Evolutionary conservation across 2,329 filamentous ascomycete species (phyloP).

Genomic region (Kalaharituber pfeilii): DNA sequence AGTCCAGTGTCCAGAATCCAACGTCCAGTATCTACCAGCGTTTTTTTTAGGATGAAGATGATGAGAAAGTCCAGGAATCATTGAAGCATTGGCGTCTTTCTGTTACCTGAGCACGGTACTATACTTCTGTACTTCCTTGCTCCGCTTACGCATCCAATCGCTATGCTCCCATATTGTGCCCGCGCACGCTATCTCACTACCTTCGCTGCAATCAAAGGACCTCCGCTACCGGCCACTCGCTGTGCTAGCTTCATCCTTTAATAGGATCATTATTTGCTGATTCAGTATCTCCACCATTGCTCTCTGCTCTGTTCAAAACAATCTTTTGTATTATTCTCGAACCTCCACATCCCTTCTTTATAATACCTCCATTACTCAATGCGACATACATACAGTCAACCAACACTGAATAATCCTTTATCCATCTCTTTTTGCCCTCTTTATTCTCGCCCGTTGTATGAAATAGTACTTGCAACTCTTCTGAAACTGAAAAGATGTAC

Average conservation of each 20-base stretch:
- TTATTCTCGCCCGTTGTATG: constrained; percentile 4
- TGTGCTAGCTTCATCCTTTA: not conserved
- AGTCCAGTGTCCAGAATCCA: no score
- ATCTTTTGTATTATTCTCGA: not conserved
- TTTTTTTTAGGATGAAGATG: no score
- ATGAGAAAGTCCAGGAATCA: no score
- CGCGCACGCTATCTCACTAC: no score
- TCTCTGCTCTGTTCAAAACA: not conserved
- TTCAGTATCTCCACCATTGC: not conserved
- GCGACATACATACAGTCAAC: constrained; percentile 13
- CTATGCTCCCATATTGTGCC: no score
- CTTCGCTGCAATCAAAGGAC: not conserved
- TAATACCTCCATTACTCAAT: constrained; percentile 8
- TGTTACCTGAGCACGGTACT: no score
- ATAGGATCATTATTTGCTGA: not conserved
- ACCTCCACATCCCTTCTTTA: not conserved
- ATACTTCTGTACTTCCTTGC: no score
- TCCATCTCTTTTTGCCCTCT: constrained; percentile 5
- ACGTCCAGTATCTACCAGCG: no score
- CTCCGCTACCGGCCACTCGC: no score
- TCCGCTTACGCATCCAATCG: no score
- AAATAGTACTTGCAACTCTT: not conserved
- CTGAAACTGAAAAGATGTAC: not conserved
- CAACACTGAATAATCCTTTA: constrained; percentile 6
- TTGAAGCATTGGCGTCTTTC: no score